Conservation (phyloP, 768 basidiomycete species). For the Calocybe indica region DNA sequence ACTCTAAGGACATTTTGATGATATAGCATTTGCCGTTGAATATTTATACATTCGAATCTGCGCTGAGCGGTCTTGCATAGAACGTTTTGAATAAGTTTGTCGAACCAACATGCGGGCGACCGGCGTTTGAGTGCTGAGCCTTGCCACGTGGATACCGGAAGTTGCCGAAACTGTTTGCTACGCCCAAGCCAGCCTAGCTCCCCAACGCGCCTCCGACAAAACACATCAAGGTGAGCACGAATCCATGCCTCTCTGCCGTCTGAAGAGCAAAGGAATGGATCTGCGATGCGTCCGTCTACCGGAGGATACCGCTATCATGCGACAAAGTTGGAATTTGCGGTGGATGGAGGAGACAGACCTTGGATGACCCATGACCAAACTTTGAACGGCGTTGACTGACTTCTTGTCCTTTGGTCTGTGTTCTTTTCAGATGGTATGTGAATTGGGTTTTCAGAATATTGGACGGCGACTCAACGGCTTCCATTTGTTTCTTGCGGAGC, state of each 20-base stretch:
- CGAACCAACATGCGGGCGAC: too few species aligned
- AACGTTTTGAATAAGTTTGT: too few species aligned
- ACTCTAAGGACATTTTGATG: too few species aligned
- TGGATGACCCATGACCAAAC: constrained; percentile 28
- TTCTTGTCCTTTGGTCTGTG: constrained; percentile 1
- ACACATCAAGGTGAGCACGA: constrained; percentile 56
- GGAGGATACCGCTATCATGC: constrained; percentile 9
- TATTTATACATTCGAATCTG: too few species aligned
- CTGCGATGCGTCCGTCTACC: constrained; percentile 12
- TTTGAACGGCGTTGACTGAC: constrained; percentile 4
- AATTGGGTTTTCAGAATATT: too few species aligned
- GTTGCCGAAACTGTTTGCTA: neutral
- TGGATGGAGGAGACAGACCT: constrained; percentile 32
- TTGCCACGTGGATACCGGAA: neutral
- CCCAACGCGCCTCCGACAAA: constrained; percentile 23
- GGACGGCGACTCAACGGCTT: too few species aligned
- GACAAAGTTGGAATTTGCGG: constrained; percentile 17
- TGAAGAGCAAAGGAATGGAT: constrained; percentile 8
- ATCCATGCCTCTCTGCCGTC: constrained; percentile 18
- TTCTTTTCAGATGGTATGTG: constrained; percentile 35
- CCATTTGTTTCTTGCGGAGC: constrained; percentile 15
- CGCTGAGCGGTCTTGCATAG: too few species aligned
- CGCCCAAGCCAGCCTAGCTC: too few species aligned
- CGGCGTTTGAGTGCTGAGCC: neutral
- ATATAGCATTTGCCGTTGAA: too few species aligned